Evolutionary conservation across 2,329 filamentous ascomycete species (phyloP), one percentile per base, ranked within the genome.

Genomic region (Bisporella sp.): DNA sequence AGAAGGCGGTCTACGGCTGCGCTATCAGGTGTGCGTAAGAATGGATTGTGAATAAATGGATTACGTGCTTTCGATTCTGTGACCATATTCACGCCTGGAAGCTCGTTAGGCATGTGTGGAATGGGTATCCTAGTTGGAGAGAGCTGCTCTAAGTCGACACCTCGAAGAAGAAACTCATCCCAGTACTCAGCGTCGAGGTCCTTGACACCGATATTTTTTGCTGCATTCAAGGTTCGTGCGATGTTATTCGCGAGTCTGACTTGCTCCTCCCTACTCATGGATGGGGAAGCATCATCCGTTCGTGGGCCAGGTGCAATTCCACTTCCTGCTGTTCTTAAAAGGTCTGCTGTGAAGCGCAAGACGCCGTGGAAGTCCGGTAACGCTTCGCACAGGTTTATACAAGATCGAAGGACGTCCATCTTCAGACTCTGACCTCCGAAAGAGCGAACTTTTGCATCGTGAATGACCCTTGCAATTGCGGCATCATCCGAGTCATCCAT

Each of bases 11-110:
- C 82, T 1, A 75, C 73, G 13, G 72, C 72, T 29, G 77, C 76
- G 47, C 84, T 76, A 41, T 81, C 77, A 0, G 76, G 69, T 48
- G 77, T 76, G 67, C 90, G 89, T 21, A 90, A 70, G 62, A 96
- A 97, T 0, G 93, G 89, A 62, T 96, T 96, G 65, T 97, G 95
- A 51, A 99, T 87, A 60, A 99, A 96, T 0, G 93, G 93, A 54
- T 93, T 89, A 56, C 76, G 70, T 50, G 68, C 62, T 47, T 69
- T 69, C 40, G 72, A 65, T 41, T 65, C 64, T 6, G 61, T 62
- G 6, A 65, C 64, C 8, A 67, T 67, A 9, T 69, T 69, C 7
- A 71, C 66, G 9, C 64, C 66, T 43, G 73, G 70, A 39, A 81
- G 63, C 53, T 80, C 77, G 37, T 68, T 70, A 50, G 69, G 74